Evolutionary conservation across 1,284 basidiomycete genomes (phyloP).

Genomic region (Malassezia sympodialis): DNA sequence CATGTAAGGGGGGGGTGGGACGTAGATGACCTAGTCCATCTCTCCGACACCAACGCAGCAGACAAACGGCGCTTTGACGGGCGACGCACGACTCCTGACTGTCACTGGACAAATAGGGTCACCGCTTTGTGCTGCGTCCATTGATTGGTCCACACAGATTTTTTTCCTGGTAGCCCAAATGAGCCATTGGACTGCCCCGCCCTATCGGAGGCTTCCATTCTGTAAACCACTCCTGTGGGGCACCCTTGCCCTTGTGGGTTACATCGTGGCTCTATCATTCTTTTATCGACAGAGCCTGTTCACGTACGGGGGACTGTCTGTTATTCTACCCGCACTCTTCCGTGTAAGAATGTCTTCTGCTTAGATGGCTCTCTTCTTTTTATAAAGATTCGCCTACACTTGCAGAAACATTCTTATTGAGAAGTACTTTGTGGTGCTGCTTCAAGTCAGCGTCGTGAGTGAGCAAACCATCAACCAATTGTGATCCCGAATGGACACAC

Average conservation of each 20-base stretch:
- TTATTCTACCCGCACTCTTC: not conserved
- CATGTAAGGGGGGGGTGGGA: not conserved
- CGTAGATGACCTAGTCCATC: not conserved
- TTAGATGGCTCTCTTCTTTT: not conserved
- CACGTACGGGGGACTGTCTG: not conserved
- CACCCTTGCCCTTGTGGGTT: not conserved
- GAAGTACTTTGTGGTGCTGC: not conserved
- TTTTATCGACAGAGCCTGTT: not conserved
- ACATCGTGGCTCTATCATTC: not conserved
- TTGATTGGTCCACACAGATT: not conserved
- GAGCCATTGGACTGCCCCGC: not conserved
- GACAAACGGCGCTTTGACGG: not conserved
- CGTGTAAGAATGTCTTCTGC: not conserved
- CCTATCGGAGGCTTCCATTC: not conserved
- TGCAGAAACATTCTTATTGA: not conserved
- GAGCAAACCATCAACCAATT: not conserved
- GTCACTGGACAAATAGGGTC: not conserved
- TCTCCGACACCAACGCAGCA: not conserved
- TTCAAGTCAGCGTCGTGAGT: not conserved
- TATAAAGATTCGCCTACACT: not conserved
- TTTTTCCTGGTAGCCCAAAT: not conserved
- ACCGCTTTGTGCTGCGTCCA: not conserved
- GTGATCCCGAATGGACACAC: not conserved
- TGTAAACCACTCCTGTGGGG: not conserved
- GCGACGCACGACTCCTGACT: not conserved